Base-by-base conservation (phyloP, 257 asterid genomes). In the Primulina tabacum region DNA sequence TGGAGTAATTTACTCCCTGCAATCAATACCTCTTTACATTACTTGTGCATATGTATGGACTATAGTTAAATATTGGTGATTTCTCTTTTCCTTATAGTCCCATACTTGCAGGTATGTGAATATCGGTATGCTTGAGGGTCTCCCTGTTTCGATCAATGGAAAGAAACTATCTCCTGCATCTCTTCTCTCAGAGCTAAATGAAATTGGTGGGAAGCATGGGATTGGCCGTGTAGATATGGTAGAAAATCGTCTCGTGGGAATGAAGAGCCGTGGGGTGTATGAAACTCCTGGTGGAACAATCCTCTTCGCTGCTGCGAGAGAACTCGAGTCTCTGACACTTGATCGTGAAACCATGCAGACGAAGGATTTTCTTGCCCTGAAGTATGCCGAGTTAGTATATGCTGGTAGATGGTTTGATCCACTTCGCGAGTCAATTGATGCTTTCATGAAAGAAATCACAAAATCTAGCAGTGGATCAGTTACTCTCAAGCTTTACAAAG, bases 351-450 rank as follows among this genome's bases (percentile, higher is more conserved):
- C 92, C 68, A 85, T 94, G 57, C 96, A 90, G 73, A 77, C 80
- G 2, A 94, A 94, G 83, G 99, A 94, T 68, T 69, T 76, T 3
- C 90, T 94, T 7, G 96, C 99, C 34, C 82, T 94, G 18, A 91
- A 94, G 78, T 94, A 94, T 43, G 96, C 99, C 0, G 96, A 94
- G 82, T 69, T 90, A 9, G 97, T 94, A 0, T 89, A 94, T 14
- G 96, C 96, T 2, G 97, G 99, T 4, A 76, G 97, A 69, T 94
- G 99, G 99, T 90, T 86, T 56, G 97, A 93, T 67, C 97, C 97
- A 4, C 97, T 93, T 16, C 91, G 97, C 2, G 92, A 90, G 75
- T 86, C 97, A 6, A 84, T 90, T 87, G 97, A 93, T 67, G 89
- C 95, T n/a, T 93, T 93, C 85, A 93, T 89, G 99, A 87, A 86